Base-by-base conservation (phyloP, 2,329 filamentous ascomycete genomes). In the Scolecobasidium constrictum region DNA sequence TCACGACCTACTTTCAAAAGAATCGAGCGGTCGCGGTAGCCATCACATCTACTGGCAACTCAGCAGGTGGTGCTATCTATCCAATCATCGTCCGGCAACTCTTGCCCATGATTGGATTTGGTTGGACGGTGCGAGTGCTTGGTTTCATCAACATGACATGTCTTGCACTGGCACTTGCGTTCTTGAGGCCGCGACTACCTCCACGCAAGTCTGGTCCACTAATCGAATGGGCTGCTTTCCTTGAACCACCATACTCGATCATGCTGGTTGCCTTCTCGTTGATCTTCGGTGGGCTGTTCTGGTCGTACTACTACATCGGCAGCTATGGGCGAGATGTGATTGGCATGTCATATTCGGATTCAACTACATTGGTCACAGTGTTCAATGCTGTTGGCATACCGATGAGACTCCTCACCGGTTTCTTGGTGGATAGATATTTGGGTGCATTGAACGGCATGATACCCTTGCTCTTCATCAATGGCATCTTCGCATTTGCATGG, bases 381-480 rank as follows among this genome's bases (percentile, higher is more conserved):
- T 64, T 83, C 53, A 86, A 84, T 57, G 77, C 72, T 16, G 65
- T 77, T 9, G 77, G 79, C 1, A 44, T 75, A 11, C 45, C 73
- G 2, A 77, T 77, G 7, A 72, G 80, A 0, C 46, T 81, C 9
- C 48, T 76, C 1, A 77, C 77, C 1, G 77, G 71, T 53, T 63
- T 69, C 48, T 49, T 79, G 1, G 77, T 78, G 3, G 78, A 83
- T 52, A 57, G 58, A 23, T 69, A 58, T 46, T 57, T 67, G n/a
- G 81, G 81, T 0, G 66, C 73, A 0, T 56, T 85, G 46, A 85
- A 81, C 53, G 61, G 78, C 28, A 65, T 81, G 46, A 66, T 77
- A 19, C 68, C 78, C 0, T 62, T 65, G 34, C 58, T 66, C 11
- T 46, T 68, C 9, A 47, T 59, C 5, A 66, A 69, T 1, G 57